phyloP scores from a whole-genome alignment of 2,329 filamentous ascomycete genomes.

The Exophiala aquamarina region DNA sequence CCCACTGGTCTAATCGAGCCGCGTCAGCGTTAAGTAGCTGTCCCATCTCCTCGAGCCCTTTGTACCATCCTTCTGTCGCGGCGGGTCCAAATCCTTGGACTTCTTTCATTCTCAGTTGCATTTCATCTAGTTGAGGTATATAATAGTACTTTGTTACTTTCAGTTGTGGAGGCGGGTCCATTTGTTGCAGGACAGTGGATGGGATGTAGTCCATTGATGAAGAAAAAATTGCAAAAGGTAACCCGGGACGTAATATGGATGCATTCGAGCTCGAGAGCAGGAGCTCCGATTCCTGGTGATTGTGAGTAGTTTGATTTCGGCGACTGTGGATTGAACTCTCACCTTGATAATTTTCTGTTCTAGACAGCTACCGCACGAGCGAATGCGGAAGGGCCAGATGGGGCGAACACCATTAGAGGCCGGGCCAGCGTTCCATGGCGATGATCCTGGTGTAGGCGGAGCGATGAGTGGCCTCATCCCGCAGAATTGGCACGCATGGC shows the following conservation, averaged over 20 bases:
- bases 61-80: conserved; percentile 74
- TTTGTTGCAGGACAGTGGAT: conserved; percentile 54
- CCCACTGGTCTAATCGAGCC: conserved; percentile 75
- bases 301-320: conserved; percentile 30
- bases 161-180: conserved; percentile 45
- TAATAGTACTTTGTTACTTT: conserved; percentile 67
- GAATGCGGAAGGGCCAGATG: conserved; percentile 71
- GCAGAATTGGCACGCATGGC: conserved; percentile 68
- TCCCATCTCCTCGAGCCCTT: conserved; percentile 67
- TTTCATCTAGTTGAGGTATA: conserved; percentile 60
- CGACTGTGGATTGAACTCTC: conserved; percentile 30
- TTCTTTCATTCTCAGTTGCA: conserved; percentile 62
- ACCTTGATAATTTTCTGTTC: conserved; percentile 64
- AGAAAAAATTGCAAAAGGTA: conserved; percentile 68
- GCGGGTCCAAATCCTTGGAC: conserved; percentile 67
- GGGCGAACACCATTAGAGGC: conserved; percentile 60
- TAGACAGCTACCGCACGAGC: conserved; percentile 68
- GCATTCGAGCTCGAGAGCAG: conserved; percentile 60
- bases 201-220: conserved; percentile 61
- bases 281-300: conserved; percentile 67
- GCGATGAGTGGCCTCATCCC: conserved; percentile 36
- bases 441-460: conserved; percentile 26
- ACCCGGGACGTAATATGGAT: conserved; percentile 65
- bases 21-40: conserved; percentile 61
- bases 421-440: conserved; percentile 60